Conservation (phyloP, 75 land plant genomes). For the Adiantum capillusveneris region DNA sequence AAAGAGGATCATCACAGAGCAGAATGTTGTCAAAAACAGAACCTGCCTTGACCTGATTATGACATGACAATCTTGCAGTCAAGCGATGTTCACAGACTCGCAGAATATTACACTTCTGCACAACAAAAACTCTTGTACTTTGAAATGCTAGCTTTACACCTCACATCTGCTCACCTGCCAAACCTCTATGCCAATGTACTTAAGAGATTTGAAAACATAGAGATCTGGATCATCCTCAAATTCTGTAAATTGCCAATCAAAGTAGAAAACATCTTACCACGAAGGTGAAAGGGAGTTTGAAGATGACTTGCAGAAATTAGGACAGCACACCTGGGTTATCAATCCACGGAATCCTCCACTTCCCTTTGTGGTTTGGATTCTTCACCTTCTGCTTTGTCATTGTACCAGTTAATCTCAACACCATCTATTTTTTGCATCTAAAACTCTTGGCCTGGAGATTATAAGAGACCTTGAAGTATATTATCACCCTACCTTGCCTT, state of each 20-base stretch:
- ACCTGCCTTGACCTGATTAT: constrained; percentile 91
- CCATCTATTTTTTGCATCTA: too few species aligned
- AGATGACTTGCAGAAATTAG: background rate
- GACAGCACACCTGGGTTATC: constrained; percentile 81
- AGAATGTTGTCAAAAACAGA: constrained; percentile 88
- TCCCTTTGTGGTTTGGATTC: constrained; percentile 95
- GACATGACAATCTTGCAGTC: background rate
- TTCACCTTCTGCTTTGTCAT: constrained; percentile 65
- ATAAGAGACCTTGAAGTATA: too few species aligned
- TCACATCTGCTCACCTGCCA: constrained; percentile 82
- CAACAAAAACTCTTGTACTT: too few species aligned
- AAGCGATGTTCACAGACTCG: too few species aligned
- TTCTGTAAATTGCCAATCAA: constrained; percentile 39
- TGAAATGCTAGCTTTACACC: too few species aligned
- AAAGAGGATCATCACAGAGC: constrained; percentile 87
- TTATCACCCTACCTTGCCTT: constrained; percentile 50
- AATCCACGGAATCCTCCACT: constrained; percentile 85
- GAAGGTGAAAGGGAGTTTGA: background rate
- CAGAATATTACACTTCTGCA: too few species aligned
- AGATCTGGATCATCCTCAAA: constrained; percentile 99
- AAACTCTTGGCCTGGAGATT: too few species aligned
- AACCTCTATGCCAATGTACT: constrained; percentile 91
- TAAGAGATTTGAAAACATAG: constrained; percentile 89
- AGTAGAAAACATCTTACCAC: background rate
- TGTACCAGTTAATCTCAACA: too few species aligned